Percentiles rank a stretch among this genome's conserved stretches.
Evolutionary conservation across 768 basidiomycete species (phyloP).

Genomic region (Strobilomyces echinocephalus): DNA sequence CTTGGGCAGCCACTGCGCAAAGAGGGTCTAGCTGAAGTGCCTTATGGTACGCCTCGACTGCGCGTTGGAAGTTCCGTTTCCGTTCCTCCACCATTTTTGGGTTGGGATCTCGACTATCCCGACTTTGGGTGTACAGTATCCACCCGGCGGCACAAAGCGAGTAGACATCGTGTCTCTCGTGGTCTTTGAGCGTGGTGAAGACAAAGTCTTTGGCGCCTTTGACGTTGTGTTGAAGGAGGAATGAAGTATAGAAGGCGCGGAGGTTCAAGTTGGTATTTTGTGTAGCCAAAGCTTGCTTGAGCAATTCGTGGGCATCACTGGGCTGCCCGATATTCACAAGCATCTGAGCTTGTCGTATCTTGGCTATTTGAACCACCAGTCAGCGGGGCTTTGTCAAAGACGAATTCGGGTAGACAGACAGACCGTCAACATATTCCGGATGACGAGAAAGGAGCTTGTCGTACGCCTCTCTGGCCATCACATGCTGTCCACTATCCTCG

Average conservation of each 20-base stretch:
- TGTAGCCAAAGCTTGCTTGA: conserved; percentile 85
- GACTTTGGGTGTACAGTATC: conserved; percentile 79
- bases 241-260: conserved; percentile 90
- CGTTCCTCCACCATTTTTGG: conserved; percentile 56
- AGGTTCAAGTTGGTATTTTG: conserved; percentile 78
- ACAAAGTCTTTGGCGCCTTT: conserved; percentile 85
- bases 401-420: conserved; percentile 23
- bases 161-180: conserved; percentile 85
- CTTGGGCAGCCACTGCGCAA: conserved; percentile 93
- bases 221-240: conserved; percentile 74
- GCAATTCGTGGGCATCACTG: conserved; percentile 79
- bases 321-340: conserved; percentile 61
- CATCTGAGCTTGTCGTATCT: conserved; percentile 87
- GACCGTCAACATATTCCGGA: conserved; percentile 95
- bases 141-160: conserved; percentile 86
- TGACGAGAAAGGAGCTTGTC: conserved; percentile 82
- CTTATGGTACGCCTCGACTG: conserved; percentile 91
- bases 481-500: conserved; percentile 74
- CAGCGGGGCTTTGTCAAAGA: neutral
- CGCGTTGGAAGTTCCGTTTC: conserved; percentile 68
- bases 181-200: conserved; percentile 79
- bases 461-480: conserved; percentile 79
- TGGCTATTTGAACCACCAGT: conserved; percentile 51
- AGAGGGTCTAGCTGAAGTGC: conserved; percentile 78
- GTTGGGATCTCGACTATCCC: conserved; percentile 72